These are phyloP conservation scores for Aspergillus thermomutatus DNA, from an alignment of 2,329 filamentous ascomycete species.

Conservation along the genomic window DNA sequence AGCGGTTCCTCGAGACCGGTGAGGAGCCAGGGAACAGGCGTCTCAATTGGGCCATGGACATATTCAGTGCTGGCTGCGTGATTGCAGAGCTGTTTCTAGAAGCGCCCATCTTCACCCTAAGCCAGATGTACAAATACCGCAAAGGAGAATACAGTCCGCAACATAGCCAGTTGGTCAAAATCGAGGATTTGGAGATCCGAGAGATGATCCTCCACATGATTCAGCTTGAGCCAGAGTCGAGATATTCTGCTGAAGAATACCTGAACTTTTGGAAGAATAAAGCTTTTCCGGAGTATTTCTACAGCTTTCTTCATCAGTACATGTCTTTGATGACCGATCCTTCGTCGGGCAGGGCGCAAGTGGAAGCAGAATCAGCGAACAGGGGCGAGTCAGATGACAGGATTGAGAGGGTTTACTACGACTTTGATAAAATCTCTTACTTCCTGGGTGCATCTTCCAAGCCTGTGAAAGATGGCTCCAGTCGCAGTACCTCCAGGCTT, in stretches of 20 bases:
- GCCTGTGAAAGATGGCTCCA: constrained; percentile 33
- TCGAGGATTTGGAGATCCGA: constrained; percentile 80
- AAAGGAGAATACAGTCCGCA: constrained; percentile 88
- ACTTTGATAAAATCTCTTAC: constrained; percentile 97
- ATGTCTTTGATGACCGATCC: constrained; percentile 95
- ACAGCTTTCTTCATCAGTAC: constrained; percentile 94
- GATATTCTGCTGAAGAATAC: constrained; percentile 92
- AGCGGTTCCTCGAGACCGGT: constrained; percentile 75
- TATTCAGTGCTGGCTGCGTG: constrained; percentile 95
- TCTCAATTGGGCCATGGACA: constrained; percentile 92
- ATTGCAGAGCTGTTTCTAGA: constrained; percentile 96
- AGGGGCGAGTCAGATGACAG: constrained; percentile 86
- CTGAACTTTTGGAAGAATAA: constrained; percentile 87
- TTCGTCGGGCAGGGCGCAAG: constrained; percentile 69
- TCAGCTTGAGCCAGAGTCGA: constrained; percentile 82
- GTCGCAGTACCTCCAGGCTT: constrained; percentile 29
- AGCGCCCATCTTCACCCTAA: constrained; percentile 93
- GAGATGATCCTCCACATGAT: constrained; percentile 96
- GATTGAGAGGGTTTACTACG: constrained; percentile 87
- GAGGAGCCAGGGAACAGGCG: constrained; percentile 62
- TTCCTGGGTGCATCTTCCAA: constrained; percentile 74
- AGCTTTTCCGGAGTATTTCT: constrained; percentile 95
- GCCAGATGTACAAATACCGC: constrained; percentile 91
- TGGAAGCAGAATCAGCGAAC: constrained; percentile 67
- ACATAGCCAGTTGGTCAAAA: constrained; percentile 75